Evolutionary conservation across 139 green algal genomes (phyloP).

Genomic region (Nannochloris sp.): DNA sequence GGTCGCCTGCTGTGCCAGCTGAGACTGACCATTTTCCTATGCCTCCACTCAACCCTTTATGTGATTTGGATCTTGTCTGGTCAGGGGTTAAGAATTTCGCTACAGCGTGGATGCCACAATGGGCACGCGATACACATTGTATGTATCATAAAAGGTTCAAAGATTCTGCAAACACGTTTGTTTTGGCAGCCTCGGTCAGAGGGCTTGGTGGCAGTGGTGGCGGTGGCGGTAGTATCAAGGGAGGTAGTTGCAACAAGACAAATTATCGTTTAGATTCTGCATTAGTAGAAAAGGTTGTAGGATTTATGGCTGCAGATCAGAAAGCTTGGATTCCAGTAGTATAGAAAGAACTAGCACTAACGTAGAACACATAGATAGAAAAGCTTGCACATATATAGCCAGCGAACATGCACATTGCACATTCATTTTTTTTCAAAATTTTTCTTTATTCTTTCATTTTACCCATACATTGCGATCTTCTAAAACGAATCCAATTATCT

Average conservation of each 20-base stretch:
- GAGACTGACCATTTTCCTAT: not conserved
- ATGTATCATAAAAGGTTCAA: not conserved
- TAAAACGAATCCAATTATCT: too few species aligned
- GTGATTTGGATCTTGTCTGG: not conserved
- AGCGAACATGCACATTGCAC: too few species aligned
- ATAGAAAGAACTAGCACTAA: not conserved
- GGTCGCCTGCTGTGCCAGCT: not conserved
- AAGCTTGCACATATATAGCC: too few species aligned
- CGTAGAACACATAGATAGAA: too few species aligned
- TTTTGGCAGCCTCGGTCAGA: not conserved
- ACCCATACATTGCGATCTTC: too few species aligned
- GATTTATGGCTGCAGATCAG: not conserved
- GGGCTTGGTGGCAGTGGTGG: not conserved
- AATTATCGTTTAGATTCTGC: not conserved
- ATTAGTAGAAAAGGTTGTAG: not conserved
- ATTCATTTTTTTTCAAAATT: too few species aligned
- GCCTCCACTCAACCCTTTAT: not conserved
- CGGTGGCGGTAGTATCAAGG: not conserved
- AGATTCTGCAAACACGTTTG: not conserved
- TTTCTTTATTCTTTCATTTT: too few species aligned
- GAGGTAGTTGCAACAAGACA: not conserved
- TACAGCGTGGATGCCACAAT: not conserved
- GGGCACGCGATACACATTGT: not conserved
- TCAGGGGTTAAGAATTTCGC: not conserved
- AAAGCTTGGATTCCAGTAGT: not conserved